Percentiles rank a stretch among this genome's conserved stretches.
phyloP scores from a whole-genome alignment of 1,139 yeast species.

The Geotrichum reessii region DNA sequence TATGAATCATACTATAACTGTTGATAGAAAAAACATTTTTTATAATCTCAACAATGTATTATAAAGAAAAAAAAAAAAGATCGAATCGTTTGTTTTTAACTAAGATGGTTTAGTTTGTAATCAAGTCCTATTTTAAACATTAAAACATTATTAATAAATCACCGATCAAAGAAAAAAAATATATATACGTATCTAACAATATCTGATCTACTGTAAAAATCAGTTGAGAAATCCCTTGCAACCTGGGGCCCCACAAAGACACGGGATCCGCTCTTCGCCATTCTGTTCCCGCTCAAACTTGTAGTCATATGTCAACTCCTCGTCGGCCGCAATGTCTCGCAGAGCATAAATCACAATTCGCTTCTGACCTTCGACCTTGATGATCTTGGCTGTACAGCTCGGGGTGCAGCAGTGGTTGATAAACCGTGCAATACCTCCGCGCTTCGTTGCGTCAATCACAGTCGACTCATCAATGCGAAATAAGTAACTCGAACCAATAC shows the following conservation, averaged over 20 bases:
- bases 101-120: too few species aligned
- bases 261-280: constrained; percentile 82
- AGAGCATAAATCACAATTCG: constrained; percentile 93
- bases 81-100: too few species aligned
- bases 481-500: constrained; percentile 90
- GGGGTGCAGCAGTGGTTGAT: constrained; percentile 97
- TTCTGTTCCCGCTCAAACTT: constrained; percentile 89
- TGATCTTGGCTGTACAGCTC: constrained; percentile 93
- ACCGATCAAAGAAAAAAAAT: too few species aligned
- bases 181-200: too few species aligned
- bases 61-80: too few species aligned
- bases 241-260: constrained; percentile 90
- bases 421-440: constrained; percentile 93
- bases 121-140: too few species aligned
- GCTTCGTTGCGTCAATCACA: constrained; percentile 94
- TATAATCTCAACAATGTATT: too few species aligned
- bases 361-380: constrained; percentile 89
- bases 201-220: too few species aligned
- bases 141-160: not conserved
- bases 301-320: constrained; percentile 91
- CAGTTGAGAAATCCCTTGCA: constrained; percentile 89
- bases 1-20: too few species aligned
- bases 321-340: constrained; percentile 74
- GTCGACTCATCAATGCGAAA: constrained; percentile 91
- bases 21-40: too few species aligned